Base-by-base conservation (phyloP, 192 early-diverging fungal genomes). In the Entomortierella parvispora region DNA sequence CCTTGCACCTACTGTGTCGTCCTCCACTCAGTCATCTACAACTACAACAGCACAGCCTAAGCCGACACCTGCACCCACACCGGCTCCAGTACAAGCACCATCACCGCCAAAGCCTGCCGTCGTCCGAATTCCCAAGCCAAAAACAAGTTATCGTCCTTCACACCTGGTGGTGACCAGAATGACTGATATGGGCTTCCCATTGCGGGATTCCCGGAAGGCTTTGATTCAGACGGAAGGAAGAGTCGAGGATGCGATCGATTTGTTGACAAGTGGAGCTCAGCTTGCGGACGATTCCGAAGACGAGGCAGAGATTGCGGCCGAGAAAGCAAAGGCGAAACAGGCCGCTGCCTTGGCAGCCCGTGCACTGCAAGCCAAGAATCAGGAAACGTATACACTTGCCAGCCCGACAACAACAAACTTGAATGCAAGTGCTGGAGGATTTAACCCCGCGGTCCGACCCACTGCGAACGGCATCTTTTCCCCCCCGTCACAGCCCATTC, bases 111-210 rank as follows among this genome's bases (percentile, higher is more conserved):
- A 40, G 37, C 37, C 12, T n/a, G n/a, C n/a, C 37, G 37, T 40
- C 5, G 37, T 40, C 12, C 51, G 74, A 14, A 77, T 77, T 43
- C 66, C 74, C 14, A 77, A 77, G 26, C 74, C 74, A 11, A 77
- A 77, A 32, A 77, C 74, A 2, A 68, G 59, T 17, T 77, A 77
- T 62, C 74, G 74, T 25, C 74, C 74, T 9, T 77, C 74, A 11
- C 74, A 77, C 22, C 14, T 77, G 17, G 74, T 77, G 8, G 74
- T 77, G 4, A 53, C 65, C 10, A 49, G 72, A 18, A 67, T 76
- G 65, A 76, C 72, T 17, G 72, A 76, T 33, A 76, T 76, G 72
- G 72, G 72, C 0, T 76, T 76, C 53, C 72, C 72, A 37, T 43
- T 76, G 25, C 64, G 72, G 12, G 72, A 76, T 18, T 76, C 72